Conservation (phyloP, 164 flowering plant species). For the Annona cherimola region DNA sequence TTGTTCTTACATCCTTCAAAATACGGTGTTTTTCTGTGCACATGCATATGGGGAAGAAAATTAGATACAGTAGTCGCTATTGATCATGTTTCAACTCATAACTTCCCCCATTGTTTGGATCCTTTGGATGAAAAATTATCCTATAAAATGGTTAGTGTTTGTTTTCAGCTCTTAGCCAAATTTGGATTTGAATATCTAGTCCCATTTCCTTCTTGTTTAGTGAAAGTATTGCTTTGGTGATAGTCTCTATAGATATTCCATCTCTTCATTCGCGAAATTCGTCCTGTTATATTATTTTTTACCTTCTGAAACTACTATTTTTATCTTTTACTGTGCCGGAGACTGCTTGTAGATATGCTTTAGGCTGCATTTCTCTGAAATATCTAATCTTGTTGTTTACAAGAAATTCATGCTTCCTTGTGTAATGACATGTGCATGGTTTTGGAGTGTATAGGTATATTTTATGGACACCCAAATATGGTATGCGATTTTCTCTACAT, state of each 20-base stretch:
- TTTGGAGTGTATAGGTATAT: slow-evolving; percentile 60
- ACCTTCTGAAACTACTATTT: not conserved
- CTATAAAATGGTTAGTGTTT: not conserved
- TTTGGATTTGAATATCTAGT: not conserved
- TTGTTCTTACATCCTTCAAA: not conserved
- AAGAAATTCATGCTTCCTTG: slow-evolving; percentile 1
- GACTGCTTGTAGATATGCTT: not conserved
- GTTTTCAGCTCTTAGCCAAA: not conserved
- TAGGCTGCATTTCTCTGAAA: not conserved
- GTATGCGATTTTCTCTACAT: slow-evolving; percentile 83
- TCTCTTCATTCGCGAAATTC: not conserved
- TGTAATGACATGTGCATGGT: not conserved
- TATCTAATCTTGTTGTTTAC: not conserved
- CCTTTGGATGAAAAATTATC: not conserved
- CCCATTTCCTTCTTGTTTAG: not conserved
- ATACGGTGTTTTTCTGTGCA: too few relatives aligned
- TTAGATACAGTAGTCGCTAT: not conserved
- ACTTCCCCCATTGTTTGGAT: not conserved
- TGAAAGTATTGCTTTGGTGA: not conserved
- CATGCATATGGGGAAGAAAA: too few relatives aligned
- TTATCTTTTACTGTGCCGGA: not conserved
- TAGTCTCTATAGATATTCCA: not conserved
- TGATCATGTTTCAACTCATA: not conserved
- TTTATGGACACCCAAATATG: slow-evolving; percentile 98
- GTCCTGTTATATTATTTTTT: not conserved